Conservation (phyloP, 2,329 filamentous ascomycete genomes). For the Stagonosporopsis rhizophila region DNA sequence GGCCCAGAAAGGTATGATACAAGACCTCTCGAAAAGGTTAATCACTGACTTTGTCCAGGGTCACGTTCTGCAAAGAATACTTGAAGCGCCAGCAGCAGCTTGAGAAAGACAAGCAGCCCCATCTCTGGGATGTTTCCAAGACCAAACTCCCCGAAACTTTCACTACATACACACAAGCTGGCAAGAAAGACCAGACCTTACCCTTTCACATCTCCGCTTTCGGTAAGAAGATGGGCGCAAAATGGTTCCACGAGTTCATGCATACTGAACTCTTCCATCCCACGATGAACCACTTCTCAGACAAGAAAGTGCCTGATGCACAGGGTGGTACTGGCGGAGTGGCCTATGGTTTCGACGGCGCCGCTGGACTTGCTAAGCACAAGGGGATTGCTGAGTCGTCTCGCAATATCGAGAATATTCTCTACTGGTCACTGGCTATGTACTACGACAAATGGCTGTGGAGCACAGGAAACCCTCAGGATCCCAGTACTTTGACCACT, state of each 20-base stretch:
- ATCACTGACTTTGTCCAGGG: not conserved
- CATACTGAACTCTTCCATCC: constrained; percentile 18
- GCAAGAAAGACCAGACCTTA: constrained; percentile 12
- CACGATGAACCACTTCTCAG: constrained; percentile 5
- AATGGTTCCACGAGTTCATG: constrained; percentile 22
- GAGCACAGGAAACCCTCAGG: constrained; percentile 19
- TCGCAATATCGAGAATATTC: constrained; percentile 18
- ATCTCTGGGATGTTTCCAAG: constrained; percentile 18
- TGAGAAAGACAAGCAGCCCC: constrained; percentile 18
- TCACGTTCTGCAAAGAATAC: constrained; percentile 14
- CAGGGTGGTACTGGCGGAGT: constrained; percentile 2
- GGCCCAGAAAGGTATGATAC: constrained; percentile 1
- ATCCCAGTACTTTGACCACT: not conserved
- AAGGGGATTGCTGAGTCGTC: constrained; percentile 13
- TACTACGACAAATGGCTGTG: constrained; percentile 18
- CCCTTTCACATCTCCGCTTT: constrained; percentile 21
- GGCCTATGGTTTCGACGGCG: constrained; percentile 13
- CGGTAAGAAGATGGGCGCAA: constrained; percentile 14
- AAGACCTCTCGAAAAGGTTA: not conserved
- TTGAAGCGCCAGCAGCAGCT: constrained; percentile 12
- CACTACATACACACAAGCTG: constrained; percentile 9
- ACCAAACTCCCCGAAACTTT: constrained; percentile 16
- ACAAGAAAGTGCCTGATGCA: constrained; percentile 9
- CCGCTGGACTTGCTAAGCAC: constrained; percentile 13
- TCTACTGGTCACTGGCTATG: constrained; percentile 20